These are phyloP conservation scores for Dalbergia cochinchinensis DNA, from an alignment of 306 rosid species.

Conservation along the genomic window DNA sequence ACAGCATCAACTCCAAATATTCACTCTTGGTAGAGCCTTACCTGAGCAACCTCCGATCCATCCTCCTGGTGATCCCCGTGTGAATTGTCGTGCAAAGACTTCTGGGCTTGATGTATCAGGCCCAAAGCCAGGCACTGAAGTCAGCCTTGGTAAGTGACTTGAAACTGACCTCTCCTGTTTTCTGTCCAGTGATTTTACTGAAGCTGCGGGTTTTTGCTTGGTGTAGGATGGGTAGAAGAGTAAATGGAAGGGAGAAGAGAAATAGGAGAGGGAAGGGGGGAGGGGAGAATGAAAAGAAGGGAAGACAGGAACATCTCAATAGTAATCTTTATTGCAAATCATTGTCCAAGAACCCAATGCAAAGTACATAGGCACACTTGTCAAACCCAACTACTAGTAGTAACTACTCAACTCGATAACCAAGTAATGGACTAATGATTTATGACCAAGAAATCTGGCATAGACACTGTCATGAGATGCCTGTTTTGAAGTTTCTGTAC, in stretches of 20 bases:
- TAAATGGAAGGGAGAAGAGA: constrained; percentile 11
- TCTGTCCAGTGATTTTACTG: constrained; percentile 17
- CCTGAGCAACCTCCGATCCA: constrained; percentile 77
- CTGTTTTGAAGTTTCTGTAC: constrained; percentile 15
- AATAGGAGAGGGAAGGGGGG: constrained; percentile 16
- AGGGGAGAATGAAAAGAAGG: background rate
- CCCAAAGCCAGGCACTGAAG: constrained; percentile 81
- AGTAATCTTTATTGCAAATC: constrained; percentile 17
- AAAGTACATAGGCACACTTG: background rate
- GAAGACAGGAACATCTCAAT: background rate
- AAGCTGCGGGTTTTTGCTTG: constrained; percentile 26
- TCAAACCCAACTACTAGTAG: constrained; percentile 27
- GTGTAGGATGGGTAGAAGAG: constrained; percentile 29
- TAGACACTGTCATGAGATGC: constrained; percentile 2
- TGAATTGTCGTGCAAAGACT: constrained; percentile 60
- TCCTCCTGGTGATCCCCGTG: constrained; percentile 63
- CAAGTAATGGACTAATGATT: constrained; percentile 6
- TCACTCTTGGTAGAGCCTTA: constrained; percentile 80
- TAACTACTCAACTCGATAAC: constrained; percentile 14
- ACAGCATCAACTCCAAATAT: constrained; percentile 83
- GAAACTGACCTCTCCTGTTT: constrained; percentile 37
- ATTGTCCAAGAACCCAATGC: constrained; percentile 14
- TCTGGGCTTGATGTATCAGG: constrained; percentile 70
- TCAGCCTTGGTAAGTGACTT: constrained; percentile 79
- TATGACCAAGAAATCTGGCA: constrained; percentile 2